phyloP scores from a whole-genome alignment of 305 asterid genomes.

The Fraxinus ornus region DNA sequence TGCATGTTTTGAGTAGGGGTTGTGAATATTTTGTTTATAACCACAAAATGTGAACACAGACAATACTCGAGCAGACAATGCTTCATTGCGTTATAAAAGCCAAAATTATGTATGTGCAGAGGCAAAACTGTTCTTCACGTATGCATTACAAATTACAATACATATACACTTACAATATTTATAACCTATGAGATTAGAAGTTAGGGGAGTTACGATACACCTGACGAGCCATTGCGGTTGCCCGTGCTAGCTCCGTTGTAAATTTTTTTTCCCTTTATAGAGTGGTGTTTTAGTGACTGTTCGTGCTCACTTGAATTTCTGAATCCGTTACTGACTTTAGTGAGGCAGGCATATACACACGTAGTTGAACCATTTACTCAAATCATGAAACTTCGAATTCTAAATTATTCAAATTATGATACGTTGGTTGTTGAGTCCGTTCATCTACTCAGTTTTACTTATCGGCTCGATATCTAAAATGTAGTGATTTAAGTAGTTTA shows the following conservation, averaged over 20 bases:
- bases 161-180: neutral
- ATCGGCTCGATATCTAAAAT: neutral
- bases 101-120: neutral
- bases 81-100: neutral
- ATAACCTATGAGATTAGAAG: neutral
- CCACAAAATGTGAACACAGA: neutral
- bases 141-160: neutral
- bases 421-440: neutral
- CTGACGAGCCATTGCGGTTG: neutral
- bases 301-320: neutral
- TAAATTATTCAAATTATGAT: neutral
- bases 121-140: neutral
- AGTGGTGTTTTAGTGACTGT: neutral
- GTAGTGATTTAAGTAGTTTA: neutral
- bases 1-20: neutral
- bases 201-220: neutral
- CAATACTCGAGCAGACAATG: neutral
- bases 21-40: neutral
- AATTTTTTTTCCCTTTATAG: neutral
- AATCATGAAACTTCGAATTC: neutral
- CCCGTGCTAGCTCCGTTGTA: no score
- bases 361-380: no score
- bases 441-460: neutral
- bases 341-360: no score
- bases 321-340: no score